phyloP scores from a whole-genome alignment of 495 filamentous ascomycete genomes.

The Talaromyces stipitatus region DNA sequence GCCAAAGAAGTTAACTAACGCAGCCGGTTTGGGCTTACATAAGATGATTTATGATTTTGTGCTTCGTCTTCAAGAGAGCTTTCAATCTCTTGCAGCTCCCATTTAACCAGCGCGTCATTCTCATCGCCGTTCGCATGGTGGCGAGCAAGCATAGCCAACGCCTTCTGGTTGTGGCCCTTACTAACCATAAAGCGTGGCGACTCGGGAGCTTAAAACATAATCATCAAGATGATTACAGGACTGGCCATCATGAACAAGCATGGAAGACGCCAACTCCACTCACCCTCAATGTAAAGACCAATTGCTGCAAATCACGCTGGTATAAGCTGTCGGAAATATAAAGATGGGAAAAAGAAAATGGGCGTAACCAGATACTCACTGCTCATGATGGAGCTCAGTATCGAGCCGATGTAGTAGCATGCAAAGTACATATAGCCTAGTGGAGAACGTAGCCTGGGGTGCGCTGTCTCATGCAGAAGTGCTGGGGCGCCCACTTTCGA shows the following conservation, averaged over 20 bases:
- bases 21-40: not conserved
- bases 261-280: conserved; percentile 21
- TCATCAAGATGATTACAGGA: conserved; percentile 30
- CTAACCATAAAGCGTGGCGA: conserved; percentile 37
- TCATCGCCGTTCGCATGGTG: conserved; percentile 22
- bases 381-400: not conserved
- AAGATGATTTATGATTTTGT: conserved; percentile 16
- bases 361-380: not conserved
- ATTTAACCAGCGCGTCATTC: conserved; percentile 14
- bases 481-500: conserved; percentile 54
- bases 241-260: conserved; percentile 37
- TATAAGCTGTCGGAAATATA: too few relatives aligned
- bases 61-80: conserved; percentile 20
- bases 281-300: conserved; percentile 11
- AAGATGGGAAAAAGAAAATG: too few relatives aligned
- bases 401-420: not conserved
- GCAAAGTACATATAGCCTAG: not conserved
- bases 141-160: conserved; percentile 20
- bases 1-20: not conserved
- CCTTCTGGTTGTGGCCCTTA: conserved; percentile 7
- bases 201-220: conserved; percentile 31
- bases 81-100: conserved; percentile 23
- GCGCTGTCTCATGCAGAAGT: conserved; percentile 30
- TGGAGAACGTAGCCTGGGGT: not conserved
- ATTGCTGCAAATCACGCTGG: not conserved